Percentiles rank a stretch among this genome's conserved stretches.
These are phyloP conservation scores for Orbilia brochopaga DNA, from an alignment of 2,329 filamentous ascomycete genomes.

Conservation along the genomic window DNA sequence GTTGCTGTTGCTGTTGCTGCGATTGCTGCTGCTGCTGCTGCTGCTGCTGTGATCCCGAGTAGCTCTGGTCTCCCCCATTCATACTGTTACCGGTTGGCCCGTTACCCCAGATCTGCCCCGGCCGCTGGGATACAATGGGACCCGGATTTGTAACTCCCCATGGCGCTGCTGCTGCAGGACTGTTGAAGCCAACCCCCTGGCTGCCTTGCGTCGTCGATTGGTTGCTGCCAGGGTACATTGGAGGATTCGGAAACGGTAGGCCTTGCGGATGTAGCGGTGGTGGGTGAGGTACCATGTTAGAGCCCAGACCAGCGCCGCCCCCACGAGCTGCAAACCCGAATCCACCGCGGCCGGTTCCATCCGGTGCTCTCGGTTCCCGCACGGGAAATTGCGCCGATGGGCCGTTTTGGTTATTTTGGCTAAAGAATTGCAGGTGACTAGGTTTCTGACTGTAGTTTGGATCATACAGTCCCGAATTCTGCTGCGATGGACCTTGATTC, in stretches of 20 bases:
- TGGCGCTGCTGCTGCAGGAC: slow-evolving; percentile 42
- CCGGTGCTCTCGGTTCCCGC: slow-evolving; percentile 41
- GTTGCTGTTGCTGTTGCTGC: slow-evolving; percentile 19
- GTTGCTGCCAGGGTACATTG: slow-evolving; percentile 30
- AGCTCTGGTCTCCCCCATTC: slow-evolving; percentile 21
- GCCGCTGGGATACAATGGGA: slow-evolving; percentile 22
- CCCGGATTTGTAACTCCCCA: slow-evolving; percentile 40
- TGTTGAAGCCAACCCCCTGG: slow-evolving; percentile 40
- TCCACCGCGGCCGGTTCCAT: slow-evolving; percentile 42
- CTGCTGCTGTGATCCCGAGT: slow-evolving; percentile 10
- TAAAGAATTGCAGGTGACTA: slow-evolving; percentile 28
- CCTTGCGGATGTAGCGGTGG: slow-evolving; percentile 21
- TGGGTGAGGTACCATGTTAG: slow-evolving; percentile 21
- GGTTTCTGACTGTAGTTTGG: slow-evolving; percentile 45
- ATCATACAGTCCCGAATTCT: slow-evolving; percentile 23
- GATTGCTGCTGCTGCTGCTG: slow-evolving; percentile 28
- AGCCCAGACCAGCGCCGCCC: slow-evolving; percentile 6
- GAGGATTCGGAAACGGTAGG: slow-evolving; percentile 19
- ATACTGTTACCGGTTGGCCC: slow-evolving; percentile 32
- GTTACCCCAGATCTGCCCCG: slow-evolving; percentile 38
- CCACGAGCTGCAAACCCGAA: slow-evolving; percentile 37
- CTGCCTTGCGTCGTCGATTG: slow-evolving; percentile 25
- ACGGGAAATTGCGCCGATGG: slow-evolving; percentile 30
- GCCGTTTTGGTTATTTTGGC: slow-evolving; percentile 23
- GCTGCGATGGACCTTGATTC: slow-evolving; percentile 25